Evolutionary conservation across 805 yeast genomes (phyloP).

Genomic region (Scheffersomyces lignosus): DNA sequence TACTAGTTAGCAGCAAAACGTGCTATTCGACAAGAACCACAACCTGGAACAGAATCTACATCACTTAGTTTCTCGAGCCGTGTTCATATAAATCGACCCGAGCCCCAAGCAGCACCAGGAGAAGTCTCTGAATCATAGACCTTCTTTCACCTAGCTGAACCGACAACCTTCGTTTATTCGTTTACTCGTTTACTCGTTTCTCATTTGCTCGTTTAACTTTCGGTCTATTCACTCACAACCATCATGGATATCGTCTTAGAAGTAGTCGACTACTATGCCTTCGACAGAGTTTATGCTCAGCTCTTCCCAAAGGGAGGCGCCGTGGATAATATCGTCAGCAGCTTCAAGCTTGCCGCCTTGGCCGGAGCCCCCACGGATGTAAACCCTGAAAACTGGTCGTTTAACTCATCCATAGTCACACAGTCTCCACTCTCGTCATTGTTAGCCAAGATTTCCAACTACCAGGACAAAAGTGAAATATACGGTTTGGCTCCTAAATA

Average conservation of each 20-base stretch:
- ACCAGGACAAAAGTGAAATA: conserved; percentile 39
- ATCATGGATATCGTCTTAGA: conserved; percentile 92
- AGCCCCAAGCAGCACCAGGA: too few species aligned
- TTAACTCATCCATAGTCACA: conserved; percentile 4
- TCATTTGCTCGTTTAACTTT: too few species aligned
- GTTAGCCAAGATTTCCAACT: conserved; percentile 14
- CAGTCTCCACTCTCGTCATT: conserved; percentile 14
- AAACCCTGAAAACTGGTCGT: conserved; percentile 9
- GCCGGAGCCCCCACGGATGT: conserved; percentile 9
- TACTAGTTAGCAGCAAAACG: not conserved
- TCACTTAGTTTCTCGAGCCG: too few species aligned
- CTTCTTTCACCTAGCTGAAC: too few species aligned
- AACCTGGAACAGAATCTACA: too few species aligned
- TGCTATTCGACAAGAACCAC: not conserved
- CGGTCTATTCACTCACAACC: too few species aligned
- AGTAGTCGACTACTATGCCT: conserved; percentile 64
- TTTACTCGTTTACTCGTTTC: too few species aligned
- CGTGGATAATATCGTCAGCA: conserved; percentile 18
- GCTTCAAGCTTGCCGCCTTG: conserved; percentile 2
- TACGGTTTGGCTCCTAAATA: conserved; percentile 63
- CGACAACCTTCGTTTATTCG: too few species aligned
- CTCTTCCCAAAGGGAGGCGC: conserved; percentile 60
- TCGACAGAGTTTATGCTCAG: conserved; percentile 75
- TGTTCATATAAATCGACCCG: too few species aligned
- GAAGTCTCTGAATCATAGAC: too few species aligned